Evolutionary conservation across 208 protist species (phyloP).

Genomic region (Naegleria fowleri): DNA sequence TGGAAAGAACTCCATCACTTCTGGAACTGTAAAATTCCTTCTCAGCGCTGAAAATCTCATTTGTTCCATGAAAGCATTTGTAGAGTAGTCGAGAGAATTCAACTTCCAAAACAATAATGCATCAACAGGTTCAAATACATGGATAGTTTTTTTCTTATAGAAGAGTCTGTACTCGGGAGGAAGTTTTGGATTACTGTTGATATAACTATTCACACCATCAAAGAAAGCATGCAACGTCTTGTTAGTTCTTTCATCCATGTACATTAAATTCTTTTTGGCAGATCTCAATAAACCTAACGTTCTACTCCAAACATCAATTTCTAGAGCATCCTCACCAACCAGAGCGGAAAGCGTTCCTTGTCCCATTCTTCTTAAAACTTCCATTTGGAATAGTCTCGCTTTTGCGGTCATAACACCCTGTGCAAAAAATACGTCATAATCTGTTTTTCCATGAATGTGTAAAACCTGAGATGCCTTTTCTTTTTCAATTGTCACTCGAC

Average conservation of each 20-base stretch:
- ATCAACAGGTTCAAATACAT: background rate
- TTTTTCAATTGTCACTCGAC: background rate
- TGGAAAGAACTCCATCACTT: background rate
- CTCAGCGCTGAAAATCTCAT: background rate
- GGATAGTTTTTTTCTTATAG: background rate
- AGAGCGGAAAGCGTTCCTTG: background rate
- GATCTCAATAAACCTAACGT: background rate
- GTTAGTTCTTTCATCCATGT: background rate
- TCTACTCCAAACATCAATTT: background rate
- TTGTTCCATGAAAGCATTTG: background rate
- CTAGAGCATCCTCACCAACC: background rate
- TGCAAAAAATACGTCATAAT: conserved; percentile 4
- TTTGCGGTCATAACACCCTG: background rate
- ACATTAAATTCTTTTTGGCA: background rate
- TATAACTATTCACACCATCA: background rate
- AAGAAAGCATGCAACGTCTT: background rate
- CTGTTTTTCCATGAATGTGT: background rate
- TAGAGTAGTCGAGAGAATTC: background rate
- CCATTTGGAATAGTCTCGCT: background rate
- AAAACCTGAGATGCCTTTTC: background rate
- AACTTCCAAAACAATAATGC: background rate
- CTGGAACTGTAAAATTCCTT: background rate
- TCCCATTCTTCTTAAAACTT: conserved; percentile 14
- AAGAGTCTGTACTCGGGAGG: background rate
- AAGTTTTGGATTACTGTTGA: background rate